Percentiles rank a stretch among this genome's conserved stretches.
phyloP scores from a whole-genome alignment of 306 rosid species.

The Vachellia collinsii region DNA sequence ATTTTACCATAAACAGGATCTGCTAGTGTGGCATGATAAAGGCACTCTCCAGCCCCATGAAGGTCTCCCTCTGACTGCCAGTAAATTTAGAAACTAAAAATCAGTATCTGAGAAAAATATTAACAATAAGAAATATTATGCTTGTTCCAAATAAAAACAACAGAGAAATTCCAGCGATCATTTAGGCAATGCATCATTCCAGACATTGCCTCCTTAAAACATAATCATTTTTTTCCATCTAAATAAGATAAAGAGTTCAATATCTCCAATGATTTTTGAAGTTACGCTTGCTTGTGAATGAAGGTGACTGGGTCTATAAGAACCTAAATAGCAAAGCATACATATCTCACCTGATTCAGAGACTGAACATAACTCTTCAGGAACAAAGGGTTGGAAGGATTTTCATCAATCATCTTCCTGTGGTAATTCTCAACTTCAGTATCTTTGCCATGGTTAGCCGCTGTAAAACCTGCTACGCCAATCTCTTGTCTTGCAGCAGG shows the following conservation, averaged over 20 bases:
- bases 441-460: conserved; percentile 31
- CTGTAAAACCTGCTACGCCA: conserved; percentile 35
- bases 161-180: conserved; percentile 16
- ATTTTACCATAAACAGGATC: conserved; percentile 78
- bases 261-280: background rate
- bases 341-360: conserved; percentile 65
- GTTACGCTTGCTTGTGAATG: background rate
- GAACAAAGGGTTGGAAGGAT: conserved; percentile 61
- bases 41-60: conserved; percentile 78
- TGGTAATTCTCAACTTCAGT: conserved; percentile 48
- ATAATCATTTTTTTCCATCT: background rate
- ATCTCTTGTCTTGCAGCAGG: conserved; percentile 3
- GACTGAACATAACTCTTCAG: conserved; percentile 74
- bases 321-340: conserved; percentile 7
- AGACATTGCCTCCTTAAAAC: background rate
- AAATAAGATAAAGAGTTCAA: background rate
- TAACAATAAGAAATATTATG: conserved; percentile 5
- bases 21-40: conserved; percentile 59
- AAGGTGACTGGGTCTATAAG: background rate
- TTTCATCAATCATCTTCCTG: conserved; percentile 59
- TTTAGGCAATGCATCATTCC: conserved; percentile 26
- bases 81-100: conserved; percentile 15
- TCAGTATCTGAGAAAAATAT: conserved; percentile 25
- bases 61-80: conserved; percentile 77
- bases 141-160: background rate